Conservation (phyloP, 2,329 filamentous ascomycete species). For the Hymenoscyphus occultus region DNA sequence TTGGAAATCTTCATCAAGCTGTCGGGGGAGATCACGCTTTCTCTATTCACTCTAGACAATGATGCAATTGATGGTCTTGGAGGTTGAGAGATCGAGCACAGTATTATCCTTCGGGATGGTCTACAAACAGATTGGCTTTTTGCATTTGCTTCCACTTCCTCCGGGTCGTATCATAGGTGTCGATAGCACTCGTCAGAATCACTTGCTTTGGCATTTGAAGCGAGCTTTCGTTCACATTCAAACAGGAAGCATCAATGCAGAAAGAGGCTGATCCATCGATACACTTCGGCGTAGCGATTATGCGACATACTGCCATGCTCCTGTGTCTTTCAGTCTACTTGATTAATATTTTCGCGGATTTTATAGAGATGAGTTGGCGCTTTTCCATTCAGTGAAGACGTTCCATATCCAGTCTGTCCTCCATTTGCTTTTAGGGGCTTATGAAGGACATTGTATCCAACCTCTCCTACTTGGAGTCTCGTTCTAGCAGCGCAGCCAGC, state of each 20-base stretch:
- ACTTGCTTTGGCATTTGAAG: slow-evolving; percentile 44
- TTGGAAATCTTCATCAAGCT: slow-evolving; percentile 47
- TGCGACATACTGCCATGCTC: slow-evolving; percentile 34
- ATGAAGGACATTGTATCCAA: slow-evolving; percentile 44
- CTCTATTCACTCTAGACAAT: slow-evolving; percentile 32
- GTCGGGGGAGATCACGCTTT: slow-evolving; percentile 22
- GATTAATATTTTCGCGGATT: slow-evolving; percentile 19
- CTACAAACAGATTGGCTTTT: slow-evolving; percentile 36
- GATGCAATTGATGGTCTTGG: slow-evolving; percentile 21
- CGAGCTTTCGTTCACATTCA: slow-evolving; percentile 49
- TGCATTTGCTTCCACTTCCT: slow-evolving; percentile 31
- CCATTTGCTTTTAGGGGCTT: slow-evolving; percentile 20
- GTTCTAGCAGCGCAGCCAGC: slow-evolving; percentile 35
- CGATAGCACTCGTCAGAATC: slow-evolving; percentile 57
- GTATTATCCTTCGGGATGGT: slow-evolving; percentile 26
- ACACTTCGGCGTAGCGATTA: slow-evolving; percentile 22
- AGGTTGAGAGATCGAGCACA: slow-evolving; percentile 33
- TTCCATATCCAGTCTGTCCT: slow-evolving; percentile 46
- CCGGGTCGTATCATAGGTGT: slow-evolving; percentile 25
- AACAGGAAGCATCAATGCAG: slow-evolving; percentile 38
- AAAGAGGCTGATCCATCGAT: slow-evolving; percentile 26
- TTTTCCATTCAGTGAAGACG: slow-evolving; percentile 38
- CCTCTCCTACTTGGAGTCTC: slow-evolving; percentile 38
- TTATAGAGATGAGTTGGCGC: slow-evolving; percentile 31
- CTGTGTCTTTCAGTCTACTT: slow-evolving; percentile 25